phyloP scores from a whole-genome alignment of 208 protist species.

The Trypanosoma theileri region DNA sequence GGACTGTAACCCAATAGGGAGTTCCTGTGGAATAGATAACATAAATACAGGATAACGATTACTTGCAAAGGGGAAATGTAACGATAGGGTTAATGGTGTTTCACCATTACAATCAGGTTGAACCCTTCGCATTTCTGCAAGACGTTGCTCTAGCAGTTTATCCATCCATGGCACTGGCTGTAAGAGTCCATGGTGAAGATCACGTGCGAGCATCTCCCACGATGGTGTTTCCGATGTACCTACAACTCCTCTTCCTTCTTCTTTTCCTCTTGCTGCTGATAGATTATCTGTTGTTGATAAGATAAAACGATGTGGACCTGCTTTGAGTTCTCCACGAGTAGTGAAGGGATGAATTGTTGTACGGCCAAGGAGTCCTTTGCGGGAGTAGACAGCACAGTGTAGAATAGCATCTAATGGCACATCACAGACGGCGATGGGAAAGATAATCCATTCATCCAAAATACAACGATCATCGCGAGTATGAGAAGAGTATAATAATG shows the following conservation, averaged over 20 bases:
- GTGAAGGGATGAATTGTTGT: conserved; percentile 44
- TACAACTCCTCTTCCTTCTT: neutral
- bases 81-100: conserved; percentile 16
- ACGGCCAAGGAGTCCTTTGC: conserved; percentile 23
- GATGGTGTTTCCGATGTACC: neutral
- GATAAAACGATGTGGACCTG: conserved; percentile 33
- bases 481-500: conserved; percentile 45
- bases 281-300: conserved; percentile 17
- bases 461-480: conserved; percentile 9
- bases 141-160: conserved; percentile 47
- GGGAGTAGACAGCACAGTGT: conserved; percentile 42
- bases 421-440: conserved; percentile 83
- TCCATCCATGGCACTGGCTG: conserved; percentile 80
- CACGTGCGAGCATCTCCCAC: conserved; percentile 25
- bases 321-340: conserved; percentile 48
- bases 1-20: neutral
- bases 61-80: conserved; percentile 51
- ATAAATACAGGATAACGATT: conserved; percentile 27
- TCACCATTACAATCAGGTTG: neutral
- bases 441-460: conserved; percentile 47
- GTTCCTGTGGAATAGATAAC: conserved; percentile 9
- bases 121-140: conserved; percentile 26
- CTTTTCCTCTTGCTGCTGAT: neutral
- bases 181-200: conserved; percentile 41
- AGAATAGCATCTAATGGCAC: conserved; percentile 81